A percentile compares a stretch with the other conserved stretches of the same genome.
Evolutionary conservation across 192 early-diverging fungal species (phyloP).

Genomic region (Linnemannia hyalina): DNA sequence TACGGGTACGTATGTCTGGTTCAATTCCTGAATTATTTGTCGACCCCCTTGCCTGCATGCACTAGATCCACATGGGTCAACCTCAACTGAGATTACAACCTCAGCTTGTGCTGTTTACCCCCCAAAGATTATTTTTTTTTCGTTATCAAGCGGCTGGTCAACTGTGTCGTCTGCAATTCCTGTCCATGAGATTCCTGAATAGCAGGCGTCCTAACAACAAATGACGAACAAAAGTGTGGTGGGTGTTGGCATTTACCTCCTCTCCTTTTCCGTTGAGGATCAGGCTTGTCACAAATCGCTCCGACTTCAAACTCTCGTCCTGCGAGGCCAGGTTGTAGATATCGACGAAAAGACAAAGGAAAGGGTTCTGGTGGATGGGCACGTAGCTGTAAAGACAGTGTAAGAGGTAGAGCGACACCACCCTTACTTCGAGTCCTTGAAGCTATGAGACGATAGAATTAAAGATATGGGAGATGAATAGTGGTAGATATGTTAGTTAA

Average conservation of each 20-base stretch:
- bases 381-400: slow-evolving; percentile 50
- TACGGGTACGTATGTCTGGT: background rate
- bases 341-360: slow-evolving; percentile 52
- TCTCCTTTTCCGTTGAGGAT: slow-evolving; percentile 56
- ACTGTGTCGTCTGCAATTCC: background rate
- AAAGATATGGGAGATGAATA: background rate
- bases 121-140: background rate
- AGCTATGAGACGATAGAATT: background rate
- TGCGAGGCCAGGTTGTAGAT: slow-evolving; percentile 48
- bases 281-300: slow-evolving; percentile 51
- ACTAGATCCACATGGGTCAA: background rate
- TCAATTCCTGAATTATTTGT: background rate
- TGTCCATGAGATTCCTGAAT: background rate
- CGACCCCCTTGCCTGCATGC: background rate
- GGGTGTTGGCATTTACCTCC: slow-evolving; percentile 22
- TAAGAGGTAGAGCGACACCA: slow-evolving; percentile 44
- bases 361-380: slow-evolving; percentile 53
- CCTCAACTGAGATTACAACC: background rate
- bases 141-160: background rate
- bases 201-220: background rate
- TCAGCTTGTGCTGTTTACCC: background rate
- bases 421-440: slow-evolving; percentile 38
- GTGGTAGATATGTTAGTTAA: background rate
- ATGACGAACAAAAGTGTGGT: background rate
- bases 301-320: slow-evolving; percentile 49